A percentile compares a stretch with the other conserved stretches of the same genome.
Conservation (phyloP, 441 rosid genomes). For the Lagerstroemia fauriei region DNA sequence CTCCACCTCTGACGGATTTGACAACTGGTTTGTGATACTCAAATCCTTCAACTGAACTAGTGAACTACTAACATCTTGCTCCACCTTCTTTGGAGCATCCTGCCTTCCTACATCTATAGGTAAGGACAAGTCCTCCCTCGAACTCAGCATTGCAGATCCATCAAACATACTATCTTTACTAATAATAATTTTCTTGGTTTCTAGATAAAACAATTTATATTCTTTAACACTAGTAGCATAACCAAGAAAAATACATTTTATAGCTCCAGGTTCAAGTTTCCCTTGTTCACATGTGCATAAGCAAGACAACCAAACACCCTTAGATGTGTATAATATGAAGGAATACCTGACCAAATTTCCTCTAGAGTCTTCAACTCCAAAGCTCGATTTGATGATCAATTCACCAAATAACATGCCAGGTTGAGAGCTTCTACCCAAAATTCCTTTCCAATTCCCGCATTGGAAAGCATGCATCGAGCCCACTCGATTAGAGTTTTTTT, state of each 20-base stretch:
- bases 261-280: too few relatives aligned
- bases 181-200: neutral
- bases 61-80: neutral
- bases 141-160: neutral
- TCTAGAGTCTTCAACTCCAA: neutral
- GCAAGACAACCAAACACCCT: neutral
- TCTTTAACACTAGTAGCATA: neutral
- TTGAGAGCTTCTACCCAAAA: neutral
- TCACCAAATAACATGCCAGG: neutral
- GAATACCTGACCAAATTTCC: neutral
- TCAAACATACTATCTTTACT: neutral
- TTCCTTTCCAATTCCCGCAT: neutral
- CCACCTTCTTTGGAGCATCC: neutral
- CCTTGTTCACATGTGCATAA: too few relatives aligned
- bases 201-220: neutral
- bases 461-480: neutral
- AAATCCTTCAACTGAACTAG: too few relatives aligned
- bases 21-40: too few relatives aligned
- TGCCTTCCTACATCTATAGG: too few relatives aligned
- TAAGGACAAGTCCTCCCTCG: neutral
- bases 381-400: neutral
- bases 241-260: neutral
- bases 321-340: too few relatives aligned
- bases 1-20: too few relatives aligned
- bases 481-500: neutral